phyloP scores from a whole-genome alignment of 176 grass and related monocot genomes.

The Otatea glauca region DNA sequence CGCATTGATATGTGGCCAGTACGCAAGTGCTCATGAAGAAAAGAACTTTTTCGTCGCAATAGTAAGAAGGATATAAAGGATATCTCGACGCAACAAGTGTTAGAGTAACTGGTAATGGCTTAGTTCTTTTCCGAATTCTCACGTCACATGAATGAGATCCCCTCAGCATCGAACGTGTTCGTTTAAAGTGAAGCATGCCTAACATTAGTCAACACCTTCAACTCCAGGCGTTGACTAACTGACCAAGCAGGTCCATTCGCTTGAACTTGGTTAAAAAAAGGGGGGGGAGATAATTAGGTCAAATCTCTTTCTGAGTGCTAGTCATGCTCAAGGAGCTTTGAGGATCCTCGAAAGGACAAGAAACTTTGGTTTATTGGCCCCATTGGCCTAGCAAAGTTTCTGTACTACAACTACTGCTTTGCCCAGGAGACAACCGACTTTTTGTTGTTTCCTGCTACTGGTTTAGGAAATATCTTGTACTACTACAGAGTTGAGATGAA shows the following conservation, averaged over 20 bases:
- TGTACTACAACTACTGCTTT: background rate
- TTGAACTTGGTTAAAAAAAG: background rate
- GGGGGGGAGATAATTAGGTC: background rate
- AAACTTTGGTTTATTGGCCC: constrained; percentile 8
- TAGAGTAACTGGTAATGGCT: background rate
- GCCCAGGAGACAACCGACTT: background rate
- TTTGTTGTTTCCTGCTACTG: constrained; percentile 4
- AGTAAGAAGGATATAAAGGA: background rate
- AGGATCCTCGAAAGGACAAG: background rate
- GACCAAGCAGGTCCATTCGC: background rate
- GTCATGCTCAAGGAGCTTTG: background rate
- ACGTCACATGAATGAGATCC: background rate
- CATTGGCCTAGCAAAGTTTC: background rate
- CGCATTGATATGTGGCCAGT: too few relatives aligned
- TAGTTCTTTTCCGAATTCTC: background rate
- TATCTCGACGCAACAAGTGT: background rate
- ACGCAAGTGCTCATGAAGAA: too few relatives aligned
- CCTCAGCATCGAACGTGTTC: background rate
- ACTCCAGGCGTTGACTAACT: background rate
- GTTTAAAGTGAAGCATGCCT: background rate
- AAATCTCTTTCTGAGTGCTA: constrained; percentile 9
- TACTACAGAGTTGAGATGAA: background rate
- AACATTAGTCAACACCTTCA: background rate
- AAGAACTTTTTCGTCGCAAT: too few relatives aligned
- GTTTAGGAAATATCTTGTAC: constrained; percentile 17